Evolutionary conservation across 148 eudicot genomes (phyloP).

Genomic region (Selenicereus undatus): DNA sequence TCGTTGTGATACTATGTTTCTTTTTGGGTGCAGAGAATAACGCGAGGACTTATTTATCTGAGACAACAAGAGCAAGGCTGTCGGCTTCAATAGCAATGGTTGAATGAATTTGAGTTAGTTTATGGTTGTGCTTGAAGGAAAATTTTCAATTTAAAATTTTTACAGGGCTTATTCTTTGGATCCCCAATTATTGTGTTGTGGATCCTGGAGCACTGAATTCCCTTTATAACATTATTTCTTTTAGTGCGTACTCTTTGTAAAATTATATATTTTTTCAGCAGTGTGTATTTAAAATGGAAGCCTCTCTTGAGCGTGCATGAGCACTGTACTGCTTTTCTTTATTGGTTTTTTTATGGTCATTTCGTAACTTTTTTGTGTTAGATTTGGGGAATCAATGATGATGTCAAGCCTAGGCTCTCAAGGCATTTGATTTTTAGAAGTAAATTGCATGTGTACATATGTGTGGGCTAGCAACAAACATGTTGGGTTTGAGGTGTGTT

Average conservation of each 20-base stretch:
- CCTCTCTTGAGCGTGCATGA: background rate
- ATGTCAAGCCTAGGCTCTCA: too few species aligned
- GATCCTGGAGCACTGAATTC: background rate
- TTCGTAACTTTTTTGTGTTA: too few species aligned
- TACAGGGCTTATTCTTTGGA: background rate
- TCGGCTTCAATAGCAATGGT: slow-evolving; percentile 34
- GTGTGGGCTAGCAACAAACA: too few species aligned
- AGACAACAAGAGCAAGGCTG: slow-evolving; percentile 66
- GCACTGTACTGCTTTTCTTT: background rate
- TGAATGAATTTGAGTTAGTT: slow-evolving; percentile 9
- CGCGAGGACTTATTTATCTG: slow-evolving; percentile 45
- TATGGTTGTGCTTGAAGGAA: slow-evolving; percentile 5
- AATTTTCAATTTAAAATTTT: background rate
- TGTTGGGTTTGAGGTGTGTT: too few species aligned
- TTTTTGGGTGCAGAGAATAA: slow-evolving; percentile 47
- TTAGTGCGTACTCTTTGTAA: too few species aligned
- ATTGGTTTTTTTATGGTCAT: background rate
- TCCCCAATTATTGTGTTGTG: background rate
- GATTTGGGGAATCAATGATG: too few species aligned
- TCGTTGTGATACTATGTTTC: background rate
- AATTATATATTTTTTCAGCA: background rate
- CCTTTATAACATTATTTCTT: background rate
- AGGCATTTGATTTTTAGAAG: too few species aligned
- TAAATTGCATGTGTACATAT: too few species aligned
- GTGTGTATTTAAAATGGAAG: background rate